These are phyloP conservation scores for Metschnikowia proteae DNA, from an alignment of 805 yeast species.

Conservation along the genomic window DNA sequence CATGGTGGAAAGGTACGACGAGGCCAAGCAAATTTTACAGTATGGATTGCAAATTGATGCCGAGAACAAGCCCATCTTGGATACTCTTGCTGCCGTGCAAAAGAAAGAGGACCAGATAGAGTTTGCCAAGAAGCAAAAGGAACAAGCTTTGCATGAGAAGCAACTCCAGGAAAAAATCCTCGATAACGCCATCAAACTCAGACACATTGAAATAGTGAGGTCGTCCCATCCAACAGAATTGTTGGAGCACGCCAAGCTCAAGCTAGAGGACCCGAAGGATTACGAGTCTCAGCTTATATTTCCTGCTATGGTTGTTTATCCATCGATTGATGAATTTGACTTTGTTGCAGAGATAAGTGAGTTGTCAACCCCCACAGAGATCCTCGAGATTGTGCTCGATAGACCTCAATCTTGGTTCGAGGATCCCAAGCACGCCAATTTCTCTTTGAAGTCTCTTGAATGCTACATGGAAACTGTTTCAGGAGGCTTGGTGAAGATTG, in stretches of 20 bases:
- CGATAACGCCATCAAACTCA: conserved; percentile 54
- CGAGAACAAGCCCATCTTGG: conserved; percentile 52
- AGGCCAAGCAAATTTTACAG: conserved; percentile 60
- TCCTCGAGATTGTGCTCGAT: conserved; percentile 53
- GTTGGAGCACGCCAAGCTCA: conserved; percentile 48
- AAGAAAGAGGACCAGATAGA: conserved; percentile 25
- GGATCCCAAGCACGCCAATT: conserved; percentile 57
- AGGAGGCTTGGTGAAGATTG: conserved; percentile 85
- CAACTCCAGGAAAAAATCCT: conserved; percentile 43
- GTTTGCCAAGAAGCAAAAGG: conserved; percentile 31
- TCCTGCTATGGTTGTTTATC: conserved; percentile 79
- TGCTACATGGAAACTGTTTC: conserved; percentile 76
- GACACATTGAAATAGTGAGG: conserved; percentile 51
- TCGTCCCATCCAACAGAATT: conserved; percentile 55
- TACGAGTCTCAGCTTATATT: conserved; percentile 74
- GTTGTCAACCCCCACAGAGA: conserved; percentile 58
- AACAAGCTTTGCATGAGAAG: conserved; percentile 38
- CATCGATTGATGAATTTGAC: conserved; percentile 81
- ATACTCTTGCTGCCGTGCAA: conserved; percentile 43
- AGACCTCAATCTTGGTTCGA: conserved; percentile 70
- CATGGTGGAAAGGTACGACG: conserved; percentile 63
- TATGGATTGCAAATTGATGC: conserved; percentile 65
- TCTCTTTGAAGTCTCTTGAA: conserved; percentile 56
- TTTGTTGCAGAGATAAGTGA: conserved; percentile 74
- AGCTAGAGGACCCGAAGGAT: conserved; percentile 62